Evolutionary conservation across 768 basidiomycete species (phyloP), one percentile per base, ranked within the genome.

Genomic region (Russula vinacea): DNA sequence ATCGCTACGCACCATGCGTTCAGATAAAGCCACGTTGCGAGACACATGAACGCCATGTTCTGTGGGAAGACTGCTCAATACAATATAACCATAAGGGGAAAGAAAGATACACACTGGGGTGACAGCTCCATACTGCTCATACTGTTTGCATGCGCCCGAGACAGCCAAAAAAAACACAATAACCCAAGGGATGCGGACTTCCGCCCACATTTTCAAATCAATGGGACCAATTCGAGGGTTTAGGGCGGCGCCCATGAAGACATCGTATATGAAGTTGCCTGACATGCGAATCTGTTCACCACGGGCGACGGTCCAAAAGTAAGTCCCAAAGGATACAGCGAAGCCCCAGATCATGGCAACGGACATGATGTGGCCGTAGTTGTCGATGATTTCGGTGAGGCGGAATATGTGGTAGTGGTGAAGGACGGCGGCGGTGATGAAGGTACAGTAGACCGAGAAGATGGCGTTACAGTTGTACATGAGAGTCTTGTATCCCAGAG

Each of bases 201-300:
- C 94, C 5, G 92, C 92, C 88, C 93, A 99, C 95, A 98, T 98
- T 77, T 99, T 99, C 71, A 99, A 78, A 76, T 98, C 96, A 66
- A 99, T 83, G 22, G 82, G 80, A 8, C 94, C 94, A 65, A 99
- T 82, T 63, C 96, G 86, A 8, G 97, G 97, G 77, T 98, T 99
- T 67, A 99, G 80, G 58, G 83, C 83, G 45, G 94, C 94, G 51
- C 96, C 96, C 95, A 98, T 97, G 77, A 95, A 97, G 65, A 93
- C 87, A 69, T 97, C 94, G 73, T 98, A 99, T 70, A 95, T 81
- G 76, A 90, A 84, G 78, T 85, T 95, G 51, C 92, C 94, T n/a
- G 90, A 93, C 90, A 97, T 96, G 67, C 97, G 84, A 56, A 96
- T 87, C 66, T 88, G 84, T 70, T 87, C 87, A 2, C 91, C 90